Percentiles rank a stretch among this genome's conserved stretches.
Conservation (phyloP, 1,284 basidiomycete genomes). For the Microbotryum intermedium region DNA sequence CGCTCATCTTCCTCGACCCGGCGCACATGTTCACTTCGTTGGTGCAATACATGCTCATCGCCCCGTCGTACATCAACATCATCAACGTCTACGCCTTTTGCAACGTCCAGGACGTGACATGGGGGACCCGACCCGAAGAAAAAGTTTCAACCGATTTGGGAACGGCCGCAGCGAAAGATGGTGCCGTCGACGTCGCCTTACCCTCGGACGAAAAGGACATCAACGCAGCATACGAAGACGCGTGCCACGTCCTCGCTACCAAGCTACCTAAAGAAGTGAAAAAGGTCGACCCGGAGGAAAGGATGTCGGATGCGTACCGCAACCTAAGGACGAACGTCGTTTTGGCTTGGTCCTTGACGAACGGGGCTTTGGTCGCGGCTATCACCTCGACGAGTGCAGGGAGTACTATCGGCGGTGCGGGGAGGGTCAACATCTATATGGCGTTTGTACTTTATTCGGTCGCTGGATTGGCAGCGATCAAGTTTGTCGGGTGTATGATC, state of each 20-base stretch:
- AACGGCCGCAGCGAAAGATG: slow-evolving; percentile 38
- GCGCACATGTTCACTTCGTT: slow-evolving; percentile 85
- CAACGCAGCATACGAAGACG: slow-evolving; percentile 75
- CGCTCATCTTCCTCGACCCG: slow-evolving; percentile 60
- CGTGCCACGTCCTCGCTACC: slow-evolving; percentile 60
- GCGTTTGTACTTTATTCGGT: slow-evolving; percentile 71
- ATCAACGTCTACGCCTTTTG: slow-evolving; percentile 68
- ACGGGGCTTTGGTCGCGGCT: slow-evolving; percentile 63
- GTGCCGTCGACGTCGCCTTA: slow-evolving; percentile 69
- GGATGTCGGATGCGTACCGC: slow-evolving; percentile 79
- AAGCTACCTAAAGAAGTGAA: slow-evolving; percentile 63
- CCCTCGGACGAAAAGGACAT: slow-evolving; percentile 77
- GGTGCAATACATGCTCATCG: slow-evolving; percentile 81
- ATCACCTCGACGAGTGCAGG: slow-evolving; percentile 48
- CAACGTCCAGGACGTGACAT: slow-evolving; percentile 44
- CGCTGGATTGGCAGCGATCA: slow-evolving; percentile 64
- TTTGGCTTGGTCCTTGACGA: slow-evolving; percentile 72
- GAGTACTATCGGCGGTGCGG: slow-evolving; percentile 16
- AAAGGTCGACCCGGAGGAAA: slow-evolving; percentile 55
- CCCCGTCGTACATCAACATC: slow-evolving; percentile 84
- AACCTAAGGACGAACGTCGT: slow-evolving; percentile 78
- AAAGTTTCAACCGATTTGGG: slow-evolving; percentile 29
- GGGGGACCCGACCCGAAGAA: slow-evolving; percentile 35
- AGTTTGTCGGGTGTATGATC: slow-evolving; percentile 65
- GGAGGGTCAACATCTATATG: slow-evolving; percentile 59